Base-by-base conservation (phyloP, 2,329 filamentous ascomycete species). In the Aspergillus novofumigatus region DNA sequence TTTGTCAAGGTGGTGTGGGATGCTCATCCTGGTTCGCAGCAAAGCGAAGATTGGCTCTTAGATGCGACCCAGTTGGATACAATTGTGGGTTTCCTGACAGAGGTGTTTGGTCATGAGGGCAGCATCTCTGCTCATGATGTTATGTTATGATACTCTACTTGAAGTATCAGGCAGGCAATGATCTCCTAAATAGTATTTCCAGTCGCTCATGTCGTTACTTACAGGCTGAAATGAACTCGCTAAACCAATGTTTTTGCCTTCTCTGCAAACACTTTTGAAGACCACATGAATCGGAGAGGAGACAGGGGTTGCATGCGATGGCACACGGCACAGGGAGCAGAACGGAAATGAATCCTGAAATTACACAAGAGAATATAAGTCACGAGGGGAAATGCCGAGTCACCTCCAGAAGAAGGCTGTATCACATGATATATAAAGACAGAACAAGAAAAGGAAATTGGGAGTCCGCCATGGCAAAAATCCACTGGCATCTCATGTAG, bases 121-220 rank as follows among this genome's bases (percentile, higher is more conserved):
- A 45, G 20, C 41, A 23, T 23, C 20, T 23, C 42, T 3, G 5
- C 32, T 17, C 29, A 35, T 17, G 32, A 35, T 35, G 32, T 17
- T 35, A 38, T n/a, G 32, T 38, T 38, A 35, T 3, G 32, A 17
- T 38, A 38, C 17, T 17, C 14, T 38, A 17, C 14, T 38, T 17
- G 14, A 2, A 14, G 5, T 14, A 47, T 2, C 23, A 25, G 21
- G 20, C 44, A 47, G 21, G 20, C 20, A 28, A n/a, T 49, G 35
- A 42, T 54, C 44, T 44, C 45, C 23, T 42, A 41, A 47, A 23
- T 35, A 42, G 32, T 45, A 51, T 49, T 52, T 41, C 28, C 55
- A 55, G 52, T 49, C 55, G 50, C 55, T 55, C 45, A 52, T 52
- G 53, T 60, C 58, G 53, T 58, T 58, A 53, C 50, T 60, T 53